These are phyloP conservation scores for Mollisiaceae sp. DNA, from an alignment of 2,329 filamentous ascomycete genomes.

Conservation along the genomic window DNA sequence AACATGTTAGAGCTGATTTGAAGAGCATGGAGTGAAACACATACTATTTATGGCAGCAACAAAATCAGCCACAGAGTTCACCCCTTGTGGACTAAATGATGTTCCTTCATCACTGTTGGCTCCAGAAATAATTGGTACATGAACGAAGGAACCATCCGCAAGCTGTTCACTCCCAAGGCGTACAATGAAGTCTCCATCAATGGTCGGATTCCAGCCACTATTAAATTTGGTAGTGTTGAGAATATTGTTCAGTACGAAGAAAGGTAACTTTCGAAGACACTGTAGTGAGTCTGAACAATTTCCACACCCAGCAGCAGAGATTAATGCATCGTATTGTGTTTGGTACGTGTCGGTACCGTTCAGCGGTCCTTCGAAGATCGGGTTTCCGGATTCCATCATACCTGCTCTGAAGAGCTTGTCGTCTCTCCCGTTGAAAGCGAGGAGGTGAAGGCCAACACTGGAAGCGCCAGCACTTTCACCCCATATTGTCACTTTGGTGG, in stretches of 20 bases:
- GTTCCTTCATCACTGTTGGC: constrained; percentile 44
- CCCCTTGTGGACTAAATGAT: constrained; percentile 46
- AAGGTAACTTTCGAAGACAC: constrained; percentile 38
- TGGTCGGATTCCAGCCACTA: constrained; percentile 42
- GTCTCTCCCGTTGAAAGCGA: constrained; percentile 58
- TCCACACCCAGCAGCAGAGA: constrained; percentile 39
- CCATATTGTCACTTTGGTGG: constrained; percentile 47
- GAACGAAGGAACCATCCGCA: constrained; percentile 41
- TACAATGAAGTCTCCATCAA: constrained; percentile 45
- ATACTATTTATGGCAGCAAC: constrained; percentile 18
- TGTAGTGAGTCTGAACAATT: constrained; percentile 31
- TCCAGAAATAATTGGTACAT: constrained; percentile 51
- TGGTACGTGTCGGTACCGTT: constrained; percentile 32
- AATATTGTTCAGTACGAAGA: constrained; percentile 38
- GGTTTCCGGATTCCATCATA: constrained; percentile 50
- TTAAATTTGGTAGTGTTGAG: constrained; percentile 39
- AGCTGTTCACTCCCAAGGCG: constrained; percentile 42
- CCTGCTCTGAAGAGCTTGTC: constrained; percentile 57
- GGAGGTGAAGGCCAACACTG: constrained; percentile 48
- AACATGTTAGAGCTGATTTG: background rate
- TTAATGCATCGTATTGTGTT: constrained; percentile 43
- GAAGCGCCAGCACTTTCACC: constrained; percentile 50
- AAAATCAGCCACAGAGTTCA: constrained; percentile 21
- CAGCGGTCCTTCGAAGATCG: constrained; percentile 11
- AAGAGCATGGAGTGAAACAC: background rate